Evolutionary conservation across 176 grass and related monocot genomes (phyloP).

Genomic region (Triticum timopheevii): DNA sequence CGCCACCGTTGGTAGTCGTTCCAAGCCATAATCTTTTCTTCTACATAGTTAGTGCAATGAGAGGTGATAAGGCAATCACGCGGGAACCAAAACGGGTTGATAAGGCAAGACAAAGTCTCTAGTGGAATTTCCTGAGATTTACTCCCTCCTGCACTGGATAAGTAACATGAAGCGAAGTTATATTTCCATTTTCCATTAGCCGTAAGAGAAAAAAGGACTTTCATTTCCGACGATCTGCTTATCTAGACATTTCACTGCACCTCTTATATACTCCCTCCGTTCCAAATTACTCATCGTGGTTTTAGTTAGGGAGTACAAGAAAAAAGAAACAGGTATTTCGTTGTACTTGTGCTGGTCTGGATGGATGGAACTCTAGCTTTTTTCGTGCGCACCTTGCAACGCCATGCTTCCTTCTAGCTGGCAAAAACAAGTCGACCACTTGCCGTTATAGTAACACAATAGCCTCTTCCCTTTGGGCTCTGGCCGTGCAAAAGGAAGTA

Average conservation of each 20-base stretch:
- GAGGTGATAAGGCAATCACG: no score
- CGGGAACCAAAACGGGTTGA: no score
- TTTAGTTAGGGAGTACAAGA: no score
- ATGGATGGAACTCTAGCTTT: background rate
- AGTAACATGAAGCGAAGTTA: background rate
- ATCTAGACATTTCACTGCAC: background rate
- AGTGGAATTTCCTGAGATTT: no score
- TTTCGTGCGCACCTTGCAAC: background rate
- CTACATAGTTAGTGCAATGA: no score
- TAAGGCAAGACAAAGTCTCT: no score
- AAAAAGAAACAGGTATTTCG: background rate
- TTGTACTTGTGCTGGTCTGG: background rate
- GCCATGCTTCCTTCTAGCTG: constrained; percentile 24
- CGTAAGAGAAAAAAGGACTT: no score
- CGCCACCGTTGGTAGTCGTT: no score
- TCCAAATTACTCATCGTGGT: no score
- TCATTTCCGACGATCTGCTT: background rate
- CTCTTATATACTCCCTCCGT: no score
- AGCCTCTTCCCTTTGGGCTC: background rate
- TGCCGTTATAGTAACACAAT: background rate
- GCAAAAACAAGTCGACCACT: constrained; percentile 21
- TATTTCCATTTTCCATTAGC: background rate
- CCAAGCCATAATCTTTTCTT: no score
- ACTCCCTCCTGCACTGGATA: no score
- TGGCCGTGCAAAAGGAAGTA: background rate